Conservation (phyloP, 1,284 basidiomycete genomes). For the Fomitiporia mediterranea region DNA sequence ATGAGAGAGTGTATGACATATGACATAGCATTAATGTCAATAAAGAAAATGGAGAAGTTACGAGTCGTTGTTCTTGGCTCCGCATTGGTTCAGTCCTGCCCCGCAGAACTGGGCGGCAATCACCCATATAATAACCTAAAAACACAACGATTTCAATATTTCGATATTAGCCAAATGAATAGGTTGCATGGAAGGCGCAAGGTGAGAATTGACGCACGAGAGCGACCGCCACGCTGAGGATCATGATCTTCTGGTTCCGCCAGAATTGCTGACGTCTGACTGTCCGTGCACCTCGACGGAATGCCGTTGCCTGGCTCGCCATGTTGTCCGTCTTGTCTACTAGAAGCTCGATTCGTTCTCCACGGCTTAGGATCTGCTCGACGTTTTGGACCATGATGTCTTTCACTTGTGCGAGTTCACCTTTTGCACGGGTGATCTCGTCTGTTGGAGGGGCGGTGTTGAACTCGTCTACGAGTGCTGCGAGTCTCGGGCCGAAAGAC, state of each 20-base stretch:
- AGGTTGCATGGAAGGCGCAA: constrained; percentile 20
- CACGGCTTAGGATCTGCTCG: constrained; percentile 89
- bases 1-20: not conserved
- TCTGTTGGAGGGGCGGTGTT: constrained; percentile 89
- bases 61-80: constrained; percentile 47
- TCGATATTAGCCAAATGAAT: too few species aligned
- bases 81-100: constrained; percentile 69
- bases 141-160: not conserved
- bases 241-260: constrained; percentile 80
- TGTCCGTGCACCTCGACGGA: constrained; percentile 83
- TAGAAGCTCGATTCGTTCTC: constrained; percentile 93
- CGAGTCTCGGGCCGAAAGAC: constrained; percentile 60
- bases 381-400: constrained; percentile 98
- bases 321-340: constrained; percentile 98
- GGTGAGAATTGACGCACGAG: constrained; percentile 50
- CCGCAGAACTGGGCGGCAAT: constrained; percentile 87
- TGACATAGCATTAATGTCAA: not conserved
- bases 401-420: constrained; percentile 90
- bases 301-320: constrained; percentile 94
- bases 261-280: constrained; percentile 96
- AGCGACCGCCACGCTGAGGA: constrained; percentile 66
- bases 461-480: constrained; percentile 78
- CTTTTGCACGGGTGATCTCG: constrained; percentile 85
- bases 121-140: constrained; percentile 75
- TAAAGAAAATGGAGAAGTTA: not conserved